phyloP scores from a whole-genome alignment of 2,329 filamentous ascomycete genomes.

The Trematosphaeria pertusa region DNA sequence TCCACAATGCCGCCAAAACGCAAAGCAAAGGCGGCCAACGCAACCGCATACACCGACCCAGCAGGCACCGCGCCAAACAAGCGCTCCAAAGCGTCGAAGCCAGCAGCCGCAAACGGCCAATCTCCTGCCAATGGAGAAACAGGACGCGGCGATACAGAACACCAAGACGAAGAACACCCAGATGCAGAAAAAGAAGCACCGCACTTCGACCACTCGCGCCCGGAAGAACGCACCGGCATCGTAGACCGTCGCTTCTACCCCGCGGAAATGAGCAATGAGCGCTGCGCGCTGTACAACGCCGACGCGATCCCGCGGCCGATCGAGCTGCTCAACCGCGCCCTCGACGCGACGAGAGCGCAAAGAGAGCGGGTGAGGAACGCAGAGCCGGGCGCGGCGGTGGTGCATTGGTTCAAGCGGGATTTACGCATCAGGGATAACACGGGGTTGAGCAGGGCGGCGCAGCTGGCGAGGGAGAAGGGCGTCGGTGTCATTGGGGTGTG shows the following conservation, averaged over 20 bases:
- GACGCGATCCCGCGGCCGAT: conserved; percentile 76
- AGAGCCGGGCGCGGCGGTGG: conserved; percentile 66
- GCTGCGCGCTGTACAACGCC: conserved; percentile 76
- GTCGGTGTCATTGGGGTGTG: conserved; percentile 80
- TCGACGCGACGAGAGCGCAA: conserved; percentile 64
- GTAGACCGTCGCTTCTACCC: conserved; percentile 75
- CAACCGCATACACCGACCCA: conserved; percentile 42
- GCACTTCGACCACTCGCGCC: conserved; percentile 45
- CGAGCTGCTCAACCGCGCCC: conserved; percentile 67
- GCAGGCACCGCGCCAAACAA: conserved; percentile 45
- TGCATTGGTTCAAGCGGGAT: conserved; percentile 93
- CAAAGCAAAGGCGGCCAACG: conserved; percentile 38
- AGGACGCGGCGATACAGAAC: conserved; percentile 23
- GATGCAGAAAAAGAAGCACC: too few species aligned
- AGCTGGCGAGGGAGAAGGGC: conserved; percentile 69
- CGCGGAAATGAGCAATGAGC: conserved; percentile 81
- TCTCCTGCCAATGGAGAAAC: conserved; percentile 1
- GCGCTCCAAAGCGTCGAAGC: conserved; percentile 43
- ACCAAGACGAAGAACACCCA: conserved; percentile 14
- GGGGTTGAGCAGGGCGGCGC: conserved; percentile 69
- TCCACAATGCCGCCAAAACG: conserved; percentile 43
- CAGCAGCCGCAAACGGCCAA: conserved; percentile 15
- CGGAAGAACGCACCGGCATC: conserved; percentile 48
- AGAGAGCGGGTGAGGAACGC: conserved; percentile 57
- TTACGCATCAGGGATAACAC: conserved; percentile 77